These are phyloP conservation scores for Vigna angularis DNA, from an alignment of 306 rosid species.

Conservation along the genomic window DNA sequence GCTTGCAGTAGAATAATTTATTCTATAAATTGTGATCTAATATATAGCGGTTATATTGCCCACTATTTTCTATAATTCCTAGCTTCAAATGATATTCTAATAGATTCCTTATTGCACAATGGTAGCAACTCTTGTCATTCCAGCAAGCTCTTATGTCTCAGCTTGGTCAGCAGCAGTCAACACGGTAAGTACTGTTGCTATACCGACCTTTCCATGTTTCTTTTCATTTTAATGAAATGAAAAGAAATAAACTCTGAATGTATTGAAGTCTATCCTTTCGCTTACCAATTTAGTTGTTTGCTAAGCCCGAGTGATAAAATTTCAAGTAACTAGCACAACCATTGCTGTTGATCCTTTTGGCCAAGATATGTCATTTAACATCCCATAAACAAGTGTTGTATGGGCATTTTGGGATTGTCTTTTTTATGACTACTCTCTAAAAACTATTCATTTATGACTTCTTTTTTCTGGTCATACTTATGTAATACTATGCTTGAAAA, in stretches of 20 bases:
- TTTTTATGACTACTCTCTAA: not conserved
- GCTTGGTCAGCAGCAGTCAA: slow-evolving; percentile 66
- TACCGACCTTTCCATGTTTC: slow-evolving; percentile 21
- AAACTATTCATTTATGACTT: slow-evolving; percentile 16
- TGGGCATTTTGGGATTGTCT: not conserved
- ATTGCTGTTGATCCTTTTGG: not conserved
- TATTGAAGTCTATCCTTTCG: not conserved
- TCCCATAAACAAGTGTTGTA: slow-evolving; percentile 7
- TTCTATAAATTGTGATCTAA: slow-evolving; percentile 4
- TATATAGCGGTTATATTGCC: slow-evolving; percentile 5
- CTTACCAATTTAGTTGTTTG: slow-evolving; percentile 12
- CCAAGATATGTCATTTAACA: slow-evolving; percentile 12
- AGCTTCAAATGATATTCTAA: slow-evolving; percentile 25
- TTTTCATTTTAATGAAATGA: not conserved
- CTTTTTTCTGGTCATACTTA: slow-evolving; percentile 11
- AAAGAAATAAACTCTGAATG: slow-evolving; percentile 8
- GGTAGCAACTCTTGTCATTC: slow-evolving; percentile 69
- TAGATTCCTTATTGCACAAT: slow-evolving; percentile 12
- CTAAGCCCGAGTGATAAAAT: not conserved
- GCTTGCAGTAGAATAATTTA: slow-evolving; percentile 7
- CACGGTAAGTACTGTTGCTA: slow-evolving; percentile 62
- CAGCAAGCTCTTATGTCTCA: slow-evolving; percentile 73
- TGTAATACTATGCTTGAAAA: not conserved
- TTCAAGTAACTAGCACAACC: not conserved
- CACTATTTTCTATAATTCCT: slow-evolving; percentile 25